These are phyloP conservation scores for Seiridium cupressi DNA, from an alignment of 2,329 filamentous ascomycete species.

Conservation along the genomic window DNA sequence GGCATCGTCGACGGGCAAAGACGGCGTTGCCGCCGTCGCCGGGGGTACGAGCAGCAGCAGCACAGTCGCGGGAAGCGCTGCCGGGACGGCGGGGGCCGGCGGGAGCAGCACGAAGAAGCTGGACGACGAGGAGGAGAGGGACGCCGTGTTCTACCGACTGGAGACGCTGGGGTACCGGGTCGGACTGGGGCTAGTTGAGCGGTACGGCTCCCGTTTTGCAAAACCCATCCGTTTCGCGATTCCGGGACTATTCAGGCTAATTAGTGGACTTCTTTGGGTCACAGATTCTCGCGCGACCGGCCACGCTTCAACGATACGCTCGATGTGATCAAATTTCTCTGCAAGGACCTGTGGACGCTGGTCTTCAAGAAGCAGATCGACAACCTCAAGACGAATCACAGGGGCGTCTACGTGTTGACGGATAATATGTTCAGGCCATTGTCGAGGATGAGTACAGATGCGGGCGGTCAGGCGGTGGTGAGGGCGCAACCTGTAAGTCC, in stretches of 20 bases:
- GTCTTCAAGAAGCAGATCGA: conserved; percentile 97
- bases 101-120: conserved; percentile 31
- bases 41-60: neutral
- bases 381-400: conserved; percentile 97
- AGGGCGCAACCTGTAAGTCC: conserved; percentile 74
- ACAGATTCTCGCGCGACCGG: conserved; percentile 75
- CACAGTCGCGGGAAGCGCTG: conserved; percentile 1
- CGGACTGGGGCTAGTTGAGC: conserved; percentile 86
- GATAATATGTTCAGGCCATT: conserved; percentile 91
- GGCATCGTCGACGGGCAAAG: conserved; percentile 8
- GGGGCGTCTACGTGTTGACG: conserved; percentile 93
- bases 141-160: conserved; percentile 81
- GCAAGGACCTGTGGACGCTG: conserved; percentile 95
- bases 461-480: conserved; percentile 68
- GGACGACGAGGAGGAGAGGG: conserved; percentile 79
- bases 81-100: conserved; percentile 9
- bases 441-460: conserved; percentile 82
- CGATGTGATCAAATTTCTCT: conserved; percentile 96
- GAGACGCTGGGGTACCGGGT: conserved; percentile 88
- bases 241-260: neutral
- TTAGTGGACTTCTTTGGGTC: neutral
- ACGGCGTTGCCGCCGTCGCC: conserved; percentile 17
- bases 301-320: conserved; percentile 89
- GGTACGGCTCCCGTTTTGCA: conserved; percentile 48
- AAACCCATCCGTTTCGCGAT: neutral